Conservation (phyloP, 495 filamentous ascomycete genomes). For the Paragyromitra xinjiangensis region DNA sequence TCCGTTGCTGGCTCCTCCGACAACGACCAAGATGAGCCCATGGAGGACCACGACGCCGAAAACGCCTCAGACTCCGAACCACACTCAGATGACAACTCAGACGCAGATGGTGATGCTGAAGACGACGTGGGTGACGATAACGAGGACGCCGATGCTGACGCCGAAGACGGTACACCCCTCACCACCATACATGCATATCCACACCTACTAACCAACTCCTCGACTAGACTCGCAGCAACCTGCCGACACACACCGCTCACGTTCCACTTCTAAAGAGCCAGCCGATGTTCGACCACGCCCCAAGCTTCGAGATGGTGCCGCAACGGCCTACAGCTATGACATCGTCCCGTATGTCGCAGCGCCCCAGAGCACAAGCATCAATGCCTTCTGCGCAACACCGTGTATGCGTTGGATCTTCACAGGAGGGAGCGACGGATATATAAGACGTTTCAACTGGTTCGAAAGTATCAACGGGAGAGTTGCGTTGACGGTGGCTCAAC, state of each 20-base stretch:
- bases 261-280: conserved; percentile 59
- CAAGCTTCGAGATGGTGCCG: conserved; percentile 76
- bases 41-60: conserved; percentile 69
- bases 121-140: conserved; percentile 61
- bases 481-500: conserved; percentile 91
- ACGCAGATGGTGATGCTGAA: conserved; percentile 52
- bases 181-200: conserved; percentile 65
- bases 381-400: conserved; percentile 87
- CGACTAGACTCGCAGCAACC: conserved; percentile 58
- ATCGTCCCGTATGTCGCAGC: conserved; percentile 97
- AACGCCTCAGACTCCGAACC: conserved; percentile 65
- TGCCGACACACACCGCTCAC: conserved; percentile 64
- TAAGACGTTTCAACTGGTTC: conserved; percentile 94
- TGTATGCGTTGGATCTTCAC: conserved; percentile 97
- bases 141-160: conserved; percentile 70
- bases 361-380: conserved; percentile 94
- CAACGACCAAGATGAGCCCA: conserved; percentile 74
- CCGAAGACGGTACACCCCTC: conserved; percentile 68
- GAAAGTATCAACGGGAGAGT: conserved; percentile 94
- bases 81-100: conserved; percentile 59
- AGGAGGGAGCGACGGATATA: conserved; percentile 91
- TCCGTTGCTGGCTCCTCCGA: conserved; percentile 68
- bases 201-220: conserved; percentile 49
- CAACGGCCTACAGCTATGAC: conserved; percentile 88
- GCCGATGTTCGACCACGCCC: conserved; percentile 65